Evolutionary conservation across 345 rosid species (phyloP), one percentile per base, ranked within the genome.

Genomic region (Litchi chinensis): DNA sequence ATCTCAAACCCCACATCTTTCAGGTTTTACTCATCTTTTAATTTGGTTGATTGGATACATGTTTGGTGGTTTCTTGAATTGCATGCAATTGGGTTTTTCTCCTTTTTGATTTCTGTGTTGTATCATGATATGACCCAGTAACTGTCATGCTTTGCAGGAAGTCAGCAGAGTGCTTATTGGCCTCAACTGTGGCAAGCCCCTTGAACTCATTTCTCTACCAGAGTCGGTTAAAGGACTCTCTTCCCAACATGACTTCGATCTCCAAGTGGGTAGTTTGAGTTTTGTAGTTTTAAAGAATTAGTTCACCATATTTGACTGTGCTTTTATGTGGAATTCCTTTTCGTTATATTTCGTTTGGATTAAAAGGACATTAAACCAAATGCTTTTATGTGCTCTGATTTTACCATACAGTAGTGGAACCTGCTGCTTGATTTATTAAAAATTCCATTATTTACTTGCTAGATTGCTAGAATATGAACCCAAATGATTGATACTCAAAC

Each of bases 151-250:
- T 81, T 76, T 85, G 59, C 89, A 94, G 97, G 98, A 96, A 87
- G 99, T 91, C 60, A 89, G 89, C 79, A 88, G 95, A 65, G 74
- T 96, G 87, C 89, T 96, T 59, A 78, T 84, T 8, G 98, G 99
- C 32, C 77, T 93, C 64, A 94, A 94, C 85, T 90, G 95, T 80
- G 99, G 97, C 40, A 87, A 43, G 76, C 28, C 90, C 1, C 90
- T 93, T 71, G 86, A 86, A 74, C 71, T 24, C 46, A 66, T 93
- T 76, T 76, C 74, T 78, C 81, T 90, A 5, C 86, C 91, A 2
- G 93, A 88, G 16, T 83, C 91, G 75, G 91, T 86, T 3, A 86
- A 86, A 79, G 69, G 89, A 77, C 80, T 90, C 64, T 87, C 95
- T 74, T 85, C 83, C n/a, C 48, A 83, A 54, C 89, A 91, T 84